Evolutionary conservation across 2,329 filamentous ascomycete species (phyloP).

Genomic region (Venturia asperata): DNA sequence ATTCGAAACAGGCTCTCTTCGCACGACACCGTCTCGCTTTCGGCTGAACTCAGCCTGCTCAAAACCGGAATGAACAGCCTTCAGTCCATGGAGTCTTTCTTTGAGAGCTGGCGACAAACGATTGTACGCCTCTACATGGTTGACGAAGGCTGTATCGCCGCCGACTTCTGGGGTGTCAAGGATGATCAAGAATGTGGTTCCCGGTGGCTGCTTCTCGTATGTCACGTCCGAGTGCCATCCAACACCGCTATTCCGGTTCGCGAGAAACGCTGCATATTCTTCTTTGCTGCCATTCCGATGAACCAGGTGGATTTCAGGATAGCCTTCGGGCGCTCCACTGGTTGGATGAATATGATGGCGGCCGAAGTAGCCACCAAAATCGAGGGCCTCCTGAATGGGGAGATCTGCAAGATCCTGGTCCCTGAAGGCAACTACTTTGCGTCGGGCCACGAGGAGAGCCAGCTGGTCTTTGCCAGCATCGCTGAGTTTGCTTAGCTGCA

Average conservation of each 20-base stretch:
- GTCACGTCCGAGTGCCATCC: conserved; percentile 87
- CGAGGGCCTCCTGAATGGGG: conserved; percentile 61
- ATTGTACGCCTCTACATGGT: conserved; percentile 73
- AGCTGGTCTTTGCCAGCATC: conserved; percentile 68
- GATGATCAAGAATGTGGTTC: conserved; percentile 81
- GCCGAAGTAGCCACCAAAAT: conserved; percentile 69
- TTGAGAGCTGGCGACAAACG: conserved; percentile 72
- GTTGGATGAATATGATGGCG: conserved; percentile 77
- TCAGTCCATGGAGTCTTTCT: conserved; percentile 70
- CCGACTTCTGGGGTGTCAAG: conserved; percentile 72
- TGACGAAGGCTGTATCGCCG: conserved; percentile 77
- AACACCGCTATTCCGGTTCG: conserved; percentile 66
- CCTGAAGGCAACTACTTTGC: conserved; percentile 72
- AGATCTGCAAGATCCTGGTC: conserved; percentile 61
- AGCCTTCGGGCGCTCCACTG: conserved; percentile 64
- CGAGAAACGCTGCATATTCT: conserved; percentile 54
- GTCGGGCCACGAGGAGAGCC: conserved; percentile 65
- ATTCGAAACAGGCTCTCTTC: conserved; percentile 66
- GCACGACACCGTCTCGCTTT: conserved; percentile 60
- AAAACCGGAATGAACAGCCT: conserved; percentile 68
- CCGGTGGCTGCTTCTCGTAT: conserved; percentile 81
- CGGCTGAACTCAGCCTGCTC: conserved; percentile 69
- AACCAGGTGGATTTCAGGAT: conserved; percentile 70
- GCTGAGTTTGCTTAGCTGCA: conserved; percentile 63
- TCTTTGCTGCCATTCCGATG: conserved; percentile 62